Percentiles rank a stretch among this genome's conserved stretches.
Conservation (phyloP, 2,329 filamentous ascomycete genomes). For the Colletotrichum tropicicola region DNA sequence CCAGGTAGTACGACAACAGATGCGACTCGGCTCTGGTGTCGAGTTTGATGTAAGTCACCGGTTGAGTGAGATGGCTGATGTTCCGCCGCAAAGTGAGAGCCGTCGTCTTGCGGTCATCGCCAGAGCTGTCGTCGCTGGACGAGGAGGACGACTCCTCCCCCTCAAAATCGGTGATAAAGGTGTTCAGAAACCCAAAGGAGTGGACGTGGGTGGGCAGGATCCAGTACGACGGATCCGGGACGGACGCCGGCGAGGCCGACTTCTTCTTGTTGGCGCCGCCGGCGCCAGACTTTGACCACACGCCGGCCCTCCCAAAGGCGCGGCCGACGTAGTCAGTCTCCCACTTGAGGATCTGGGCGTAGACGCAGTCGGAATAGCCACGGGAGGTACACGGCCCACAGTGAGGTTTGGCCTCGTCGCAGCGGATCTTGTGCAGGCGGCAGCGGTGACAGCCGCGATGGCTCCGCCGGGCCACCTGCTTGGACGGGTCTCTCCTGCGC, state of each 20-base stretch:
- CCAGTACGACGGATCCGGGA: slow-evolving; percentile 3
- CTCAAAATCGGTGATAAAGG: slow-evolving; percentile 10
- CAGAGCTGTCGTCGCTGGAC: slow-evolving; percentile 5
- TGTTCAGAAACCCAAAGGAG: slow-evolving; percentile 20
- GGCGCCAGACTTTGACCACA: slow-evolving; percentile 36
- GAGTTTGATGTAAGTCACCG: slow-evolving; percentile 18
- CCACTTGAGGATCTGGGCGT: slow-evolving; percentile 36
- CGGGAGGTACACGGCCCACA: slow-evolving; percentile 33
- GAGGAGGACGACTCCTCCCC: slow-evolving; percentile 8
- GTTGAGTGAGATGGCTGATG: not conserved
- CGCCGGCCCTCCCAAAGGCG: slow-evolving; percentile 40
- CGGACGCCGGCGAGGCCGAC: slow-evolving; percentile 1
- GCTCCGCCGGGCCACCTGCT: slow-evolving; percentile 30
- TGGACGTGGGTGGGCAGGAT: slow-evolving; percentile 13
- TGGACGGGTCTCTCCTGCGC: slow-evolving; percentile 19
- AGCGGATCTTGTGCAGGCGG: slow-evolving; percentile 35
- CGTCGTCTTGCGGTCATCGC: slow-evolving; percentile 2
- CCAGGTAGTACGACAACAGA: slow-evolving; percentile 27
- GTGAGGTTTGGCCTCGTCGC: slow-evolving; percentile 33
- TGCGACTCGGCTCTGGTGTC: slow-evolving; percentile 14
- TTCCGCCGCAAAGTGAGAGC: slow-evolving; percentile 14
- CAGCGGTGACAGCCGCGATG: slow-evolving; percentile 36
- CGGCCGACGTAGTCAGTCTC: slow-evolving; percentile 39
- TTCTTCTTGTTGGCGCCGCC: not conserved
- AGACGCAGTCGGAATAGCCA: slow-evolving; percentile 32